Conservation (phyloP, 345 rosid species). For the Brassica cretica region DNA sequence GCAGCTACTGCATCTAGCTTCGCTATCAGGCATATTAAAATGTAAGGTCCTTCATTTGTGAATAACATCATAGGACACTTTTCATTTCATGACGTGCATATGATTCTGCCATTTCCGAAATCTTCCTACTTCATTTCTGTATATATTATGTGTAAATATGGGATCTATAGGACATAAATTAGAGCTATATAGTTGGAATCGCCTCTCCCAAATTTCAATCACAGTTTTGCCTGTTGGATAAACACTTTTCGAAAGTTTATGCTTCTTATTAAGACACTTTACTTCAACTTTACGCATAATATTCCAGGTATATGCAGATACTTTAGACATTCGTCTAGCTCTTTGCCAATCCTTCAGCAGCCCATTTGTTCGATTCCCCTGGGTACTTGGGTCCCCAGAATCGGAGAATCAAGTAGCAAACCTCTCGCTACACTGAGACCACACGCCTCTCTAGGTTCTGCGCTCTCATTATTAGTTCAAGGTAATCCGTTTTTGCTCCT, state of each 20-base stretch:
- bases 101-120: background rate
- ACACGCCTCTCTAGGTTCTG: conserved; percentile 70
- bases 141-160: conserved; percentile 1
- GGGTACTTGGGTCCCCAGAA: conserved; percentile 94
- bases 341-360: conserved; percentile 87
- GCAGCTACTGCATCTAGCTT: conserved; percentile 86
- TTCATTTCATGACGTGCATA: background rate
- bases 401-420: conserved; percentile 69
- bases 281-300: conserved; percentile 30
- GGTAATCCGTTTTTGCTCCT: conserved; percentile 43
- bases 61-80: conserved; percentile 19
- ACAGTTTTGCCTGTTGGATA: conserved; percentile 10
- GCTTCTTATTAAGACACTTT: conserved; percentile 19
- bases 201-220: conserved; percentile 11
- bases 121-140: background rate
- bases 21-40: conserved; percentile 87
- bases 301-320: conserved; percentile 91
- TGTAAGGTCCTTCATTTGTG: conserved; percentile 50
- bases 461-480: conserved; percentile 68
- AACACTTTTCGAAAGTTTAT: background rate
- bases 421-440: conserved; percentile 69
- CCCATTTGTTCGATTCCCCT: conserved; percentile 74
- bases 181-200: conserved; percentile 9
- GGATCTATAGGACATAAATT: background rate
- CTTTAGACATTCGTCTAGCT: conserved; percentile 80